Base-by-base conservation (phyloP, 208 protist genomes). In the Jaenimonas drosophilae region DNA sequence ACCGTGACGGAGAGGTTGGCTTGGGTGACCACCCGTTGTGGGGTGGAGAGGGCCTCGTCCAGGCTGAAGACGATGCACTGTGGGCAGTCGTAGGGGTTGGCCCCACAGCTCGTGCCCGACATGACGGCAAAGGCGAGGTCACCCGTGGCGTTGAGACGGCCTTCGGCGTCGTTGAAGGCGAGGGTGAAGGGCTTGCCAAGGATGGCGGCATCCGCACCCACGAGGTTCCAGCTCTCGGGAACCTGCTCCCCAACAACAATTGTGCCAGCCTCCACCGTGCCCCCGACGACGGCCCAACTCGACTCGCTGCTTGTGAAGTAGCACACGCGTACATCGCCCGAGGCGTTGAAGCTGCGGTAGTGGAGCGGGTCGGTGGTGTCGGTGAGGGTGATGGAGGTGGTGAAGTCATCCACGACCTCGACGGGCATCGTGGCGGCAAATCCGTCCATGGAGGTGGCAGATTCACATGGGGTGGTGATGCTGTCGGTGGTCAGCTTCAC, bases 331-430 rank as follows among this genome's bases (percentile, higher is more conserved):
- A 75, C 89, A 23, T 11, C 31, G 12, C 80, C 80, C 3, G 54
- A 57, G 1, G 36, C 25, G 51, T 69, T 74, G 70, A 94, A 94
- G 62, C 79, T 90, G 50, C 78, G 73, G 53, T 89, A 91, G 23
- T 34, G 21, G n/a, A 85, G 51, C 1, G 56, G 9, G 52, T 90
- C 86, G 6, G 76, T 88, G 36, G 31, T 59, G 52, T 93, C 85
- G 20, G 59, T 44, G 17, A 82, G 66, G 6, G 64, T 81, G 19
- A 82, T 42, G 14, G 21, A 59, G n/a, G 69, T 85, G 21, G 51
- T 65, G 20, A 12, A 36, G 5, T 26, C 31, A 50, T 88, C 47
- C 16, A 72, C 40, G 26, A 84, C 53, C 1, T 62, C 59, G 30
- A 88, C 70, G 24, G 59, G 32, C 4, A 85, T 64, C 2, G 51